Conservation (phyloP, 2,329 filamentous ascomycete genomes). For the Nothophoma quercina region DNA sequence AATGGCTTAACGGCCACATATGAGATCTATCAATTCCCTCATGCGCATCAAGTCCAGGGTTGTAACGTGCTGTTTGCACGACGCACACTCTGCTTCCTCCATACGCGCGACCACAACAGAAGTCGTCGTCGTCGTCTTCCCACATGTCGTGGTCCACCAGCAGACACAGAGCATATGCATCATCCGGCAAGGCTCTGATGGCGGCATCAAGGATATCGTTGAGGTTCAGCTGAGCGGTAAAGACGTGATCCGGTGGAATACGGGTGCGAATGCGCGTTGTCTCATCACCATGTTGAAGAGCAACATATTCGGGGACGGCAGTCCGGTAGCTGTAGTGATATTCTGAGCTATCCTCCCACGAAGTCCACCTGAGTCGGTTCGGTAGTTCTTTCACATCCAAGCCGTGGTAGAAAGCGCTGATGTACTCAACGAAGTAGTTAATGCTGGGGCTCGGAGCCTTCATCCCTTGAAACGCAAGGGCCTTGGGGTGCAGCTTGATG, state of each 20-base stretch:
- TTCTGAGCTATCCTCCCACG: conserved; percentile 62
- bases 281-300: conserved; percentile 51
- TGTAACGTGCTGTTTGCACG: conserved; percentile 68
- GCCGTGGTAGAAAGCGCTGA: conserved; percentile 63
- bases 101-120: conserved; percentile 72
- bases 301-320: conserved; percentile 54
- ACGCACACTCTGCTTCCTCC: conserved; percentile 69
- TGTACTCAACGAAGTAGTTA: conserved; percentile 52
- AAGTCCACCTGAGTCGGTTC: conserved; percentile 54
- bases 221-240: conserved; percentile 64
- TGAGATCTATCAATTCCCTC: conserved; percentile 61
- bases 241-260: conserved; percentile 56
- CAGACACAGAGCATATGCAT: conserved; percentile 67
- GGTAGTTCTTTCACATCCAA: conserved; percentile 59
- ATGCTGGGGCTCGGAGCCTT: conserved; percentile 18
- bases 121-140: conserved; percentile 68
- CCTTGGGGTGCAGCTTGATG: conserved; percentile 24
- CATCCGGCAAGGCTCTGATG: conserved; percentile 60
- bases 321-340: no score
- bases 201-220: conserved; percentile 67
- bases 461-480: no score
- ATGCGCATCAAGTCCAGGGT: conserved; percentile 56
- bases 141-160: conserved; percentile 70
- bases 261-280: conserved; percentile 62
- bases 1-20: conserved; percentile 72